Base-by-base conservation (phyloP, 2,329 filamentous ascomycete genomes). In the Pestalotiopsis fici region DNA sequence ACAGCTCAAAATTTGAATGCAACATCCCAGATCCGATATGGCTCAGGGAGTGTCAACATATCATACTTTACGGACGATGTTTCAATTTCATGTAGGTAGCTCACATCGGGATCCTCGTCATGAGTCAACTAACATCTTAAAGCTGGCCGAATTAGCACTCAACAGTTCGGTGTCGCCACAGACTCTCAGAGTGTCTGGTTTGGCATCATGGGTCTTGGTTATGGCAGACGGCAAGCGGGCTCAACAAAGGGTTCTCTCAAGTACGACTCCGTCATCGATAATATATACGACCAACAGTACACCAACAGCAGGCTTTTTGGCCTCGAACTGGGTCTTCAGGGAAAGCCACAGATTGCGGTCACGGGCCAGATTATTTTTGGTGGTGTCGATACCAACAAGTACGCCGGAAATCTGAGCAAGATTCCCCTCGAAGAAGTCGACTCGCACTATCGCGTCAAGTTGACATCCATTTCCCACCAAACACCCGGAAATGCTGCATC, bases 231-330 rank as follows among this genome's bases (percentile, higher is more conserved):
- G 67, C 74, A 4, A 70, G 79, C 72, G 76, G 87, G 61, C 76
- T 83, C 76, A 73, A 31, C 59, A 11, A 50, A 50, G 43, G 59
- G 59, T 12, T 25, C 21, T 25, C 59, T 74, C 56, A 63, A 74
- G 4, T 91, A 91, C 67, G 85, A 84, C 1, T 82, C 87, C 27
- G 80, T 91, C 23, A 77, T 87, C 59, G 85, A 85, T 70, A 83
- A 78, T 25, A 80, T 88, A 74, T 79, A 79, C 1, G 72, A 77
- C 0, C 82, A 87, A 70, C 82, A 82, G 18, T 71, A 85, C 39
- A 87, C 86, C 66, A 77, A 81, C 57, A 85, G 82, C 66, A 83
- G 83, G n/a, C 77, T 83, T 43, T 87, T 87, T 71, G 78, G 83
- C 5, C 77, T 88, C 27, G 85, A 87, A 65, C 75, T 88, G 18